Evolutionary conservation across 805 yeast species (phyloP).

Genomic region (Lachancea fermentati): DNA sequence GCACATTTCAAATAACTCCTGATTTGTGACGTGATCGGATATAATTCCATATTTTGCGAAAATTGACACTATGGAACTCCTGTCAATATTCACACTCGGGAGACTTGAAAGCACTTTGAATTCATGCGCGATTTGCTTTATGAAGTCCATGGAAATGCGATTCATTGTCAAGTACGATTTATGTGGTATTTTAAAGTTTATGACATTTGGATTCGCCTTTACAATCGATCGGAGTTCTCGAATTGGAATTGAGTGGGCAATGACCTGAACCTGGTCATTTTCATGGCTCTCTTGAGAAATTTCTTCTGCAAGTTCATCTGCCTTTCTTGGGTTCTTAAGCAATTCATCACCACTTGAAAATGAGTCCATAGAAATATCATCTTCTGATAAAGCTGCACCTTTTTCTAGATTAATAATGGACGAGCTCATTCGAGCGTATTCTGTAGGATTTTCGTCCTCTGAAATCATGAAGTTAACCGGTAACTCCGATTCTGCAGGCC

Average conservation of each 20-base stretch:
- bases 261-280: no score
- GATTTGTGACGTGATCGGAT: slow-evolving; percentile 12
- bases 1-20: slow-evolving; percentile 25
- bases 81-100: slow-evolving; percentile 3
- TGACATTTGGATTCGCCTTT: neutral
- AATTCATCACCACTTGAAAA: no score
- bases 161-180: neutral
- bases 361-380: no score
- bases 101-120: neutral
- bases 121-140: neutral
- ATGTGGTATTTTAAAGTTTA: neutral
- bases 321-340: no score
- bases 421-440: no score
- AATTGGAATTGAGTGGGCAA: neutral
- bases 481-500: neutral
- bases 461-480: no score
- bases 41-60: slow-evolving; percentile 15
- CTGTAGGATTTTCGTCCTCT: no score
- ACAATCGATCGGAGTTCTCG: neutral
- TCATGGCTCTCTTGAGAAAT: no score
- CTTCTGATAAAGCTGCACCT: no score
- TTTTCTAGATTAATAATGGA: no score
- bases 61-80: slow-evolving; percentile 12
- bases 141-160: neutral
- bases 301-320: no score